Percentiles rank a stretch among this genome's conserved stretches.
Conservation (phyloP, 78 protist species). For the Chrysochromulina parva region DNA sequence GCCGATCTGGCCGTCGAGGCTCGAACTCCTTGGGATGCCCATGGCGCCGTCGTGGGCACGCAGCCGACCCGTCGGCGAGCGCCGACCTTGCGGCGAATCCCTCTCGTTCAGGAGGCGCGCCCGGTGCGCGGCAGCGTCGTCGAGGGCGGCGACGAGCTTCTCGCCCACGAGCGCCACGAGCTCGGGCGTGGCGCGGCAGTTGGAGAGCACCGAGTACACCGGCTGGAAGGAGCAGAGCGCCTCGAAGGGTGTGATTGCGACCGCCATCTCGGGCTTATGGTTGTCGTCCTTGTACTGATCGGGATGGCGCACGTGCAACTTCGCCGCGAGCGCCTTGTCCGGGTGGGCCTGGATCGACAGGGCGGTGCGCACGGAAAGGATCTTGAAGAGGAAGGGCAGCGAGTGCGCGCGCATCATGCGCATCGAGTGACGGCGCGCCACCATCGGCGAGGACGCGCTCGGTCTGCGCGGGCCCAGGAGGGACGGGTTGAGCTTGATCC, state of each 20-base stretch:
- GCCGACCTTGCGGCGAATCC: too few species aligned
- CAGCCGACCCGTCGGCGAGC: too few species aligned
- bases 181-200: not conserved
- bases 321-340: conserved; percentile 78
- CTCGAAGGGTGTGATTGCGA: conserved; percentile 88
- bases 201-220: not conserved
- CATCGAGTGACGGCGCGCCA: not conserved
- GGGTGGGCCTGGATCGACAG: conserved; percentile 97
- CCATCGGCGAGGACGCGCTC: not conserved
- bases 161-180: conserved; percentile 50
- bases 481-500: not conserved
- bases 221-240: conserved; percentile 84
- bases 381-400: conserved; percentile 94
- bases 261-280: conserved; percentile 95
- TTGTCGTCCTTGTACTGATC: conserved; percentile 83
- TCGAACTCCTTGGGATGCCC: too few species aligned
- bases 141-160: not conserved
- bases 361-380: conserved; percentile 82
- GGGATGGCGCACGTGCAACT: conserved; percentile 73
- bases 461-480: not conserved
- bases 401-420: not conserved
- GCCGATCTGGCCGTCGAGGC: too few species aligned
- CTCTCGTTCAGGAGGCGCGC: too few species aligned
- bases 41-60: too few species aligned
- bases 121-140: not conserved